Evolutionary conservation across 1,139 yeast genomes (phyloP), one percentile per base, ranked within the genome.

Genomic region (Protomyces pachydermus): DNA sequence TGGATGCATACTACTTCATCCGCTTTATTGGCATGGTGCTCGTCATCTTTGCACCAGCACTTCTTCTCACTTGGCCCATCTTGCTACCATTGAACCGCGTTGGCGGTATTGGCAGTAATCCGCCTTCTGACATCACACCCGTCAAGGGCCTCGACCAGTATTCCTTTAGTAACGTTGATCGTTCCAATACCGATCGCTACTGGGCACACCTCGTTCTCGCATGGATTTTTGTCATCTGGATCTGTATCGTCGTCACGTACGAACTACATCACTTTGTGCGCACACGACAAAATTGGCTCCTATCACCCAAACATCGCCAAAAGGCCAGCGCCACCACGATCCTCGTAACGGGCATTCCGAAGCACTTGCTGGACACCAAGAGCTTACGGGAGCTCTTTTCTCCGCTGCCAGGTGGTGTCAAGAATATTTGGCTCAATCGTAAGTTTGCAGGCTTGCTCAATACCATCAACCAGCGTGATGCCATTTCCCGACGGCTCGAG

Each of bases 1-100:
- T 89, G 14, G 98, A 91, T 75, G 97, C 97, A 14, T 91, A 90
- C 56, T 68, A 68, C 57, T 91, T 88, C 72, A 75, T 89, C 63
- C 80, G 98, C 69, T 93, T 85, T 73, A 74, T 93, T 66, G 83
- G 87, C 65, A 80, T 88, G 60, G 81, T 88, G 65, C 79, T 83
- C 32, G 74, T 81, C 28, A 74, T 88, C 60, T 82, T 88, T 38
- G 72, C 85, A 8, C 72, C 85, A 12, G 95, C 95, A 1, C 83
- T 88, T 62, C 68, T 88, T 35, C 70, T 87, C 20, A 76, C 86
- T 16, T 84, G 89, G 83, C 93, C 97, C 35, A 82, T 93, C 67
- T 77, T 93, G 66, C 80, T 93, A 67, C 95, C 98, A 0, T 87
- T 93, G 62, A 89, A 91, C 74, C 95, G 95, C 14, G 85, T 96